Percentiles rank a stretch among this genome's conserved stretches.
Conservation (phyloP, 257 asterid species). For the Solanum clarkiae region DNA sequence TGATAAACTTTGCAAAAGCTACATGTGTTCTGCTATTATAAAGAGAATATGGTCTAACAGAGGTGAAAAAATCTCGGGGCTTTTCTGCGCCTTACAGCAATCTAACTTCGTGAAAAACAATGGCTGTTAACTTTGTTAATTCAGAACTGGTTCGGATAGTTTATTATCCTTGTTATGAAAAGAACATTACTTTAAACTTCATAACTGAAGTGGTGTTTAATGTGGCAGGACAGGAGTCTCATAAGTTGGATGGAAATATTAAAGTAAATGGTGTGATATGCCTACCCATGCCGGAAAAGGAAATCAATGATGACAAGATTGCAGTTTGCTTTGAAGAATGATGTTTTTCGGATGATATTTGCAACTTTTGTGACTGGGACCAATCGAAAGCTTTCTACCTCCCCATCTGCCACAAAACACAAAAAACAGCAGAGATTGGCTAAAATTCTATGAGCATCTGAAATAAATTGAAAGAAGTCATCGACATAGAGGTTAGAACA, state of each 20-base stretch:
- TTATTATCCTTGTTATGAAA: not conserved
- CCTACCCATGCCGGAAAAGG: conserved; percentile 89
- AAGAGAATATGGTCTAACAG: not conserved
- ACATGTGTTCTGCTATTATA: too few relatives aligned
- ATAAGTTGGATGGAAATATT: not conserved
- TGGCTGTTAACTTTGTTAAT: not conserved
- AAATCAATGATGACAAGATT: conserved; percentile 80
- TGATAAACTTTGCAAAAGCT: too few relatives aligned
- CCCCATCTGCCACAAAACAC: conserved; percentile 53
- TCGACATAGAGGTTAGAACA: not conserved
- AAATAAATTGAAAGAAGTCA: not conserved
- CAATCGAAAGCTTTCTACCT: conserved; percentile 82
- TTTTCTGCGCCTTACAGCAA: not conserved
- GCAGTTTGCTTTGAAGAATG: conserved; percentile 64
- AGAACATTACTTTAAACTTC: not conserved
- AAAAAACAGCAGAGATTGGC: not conserved
- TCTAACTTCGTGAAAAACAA: not conserved
- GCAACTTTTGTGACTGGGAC: conserved; percentile 57
- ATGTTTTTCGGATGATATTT: conserved; percentile 41
- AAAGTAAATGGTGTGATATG: not conserved
- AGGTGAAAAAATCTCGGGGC: not conserved
- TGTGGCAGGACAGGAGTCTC: not conserved
- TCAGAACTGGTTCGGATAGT: not conserved
- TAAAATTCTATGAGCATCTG: not conserved
- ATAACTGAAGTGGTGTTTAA: not conserved